phyloP scores from a whole-genome alignment of 768 basidiomycete genomes.

The Nevesoporus exiguus region DNA sequence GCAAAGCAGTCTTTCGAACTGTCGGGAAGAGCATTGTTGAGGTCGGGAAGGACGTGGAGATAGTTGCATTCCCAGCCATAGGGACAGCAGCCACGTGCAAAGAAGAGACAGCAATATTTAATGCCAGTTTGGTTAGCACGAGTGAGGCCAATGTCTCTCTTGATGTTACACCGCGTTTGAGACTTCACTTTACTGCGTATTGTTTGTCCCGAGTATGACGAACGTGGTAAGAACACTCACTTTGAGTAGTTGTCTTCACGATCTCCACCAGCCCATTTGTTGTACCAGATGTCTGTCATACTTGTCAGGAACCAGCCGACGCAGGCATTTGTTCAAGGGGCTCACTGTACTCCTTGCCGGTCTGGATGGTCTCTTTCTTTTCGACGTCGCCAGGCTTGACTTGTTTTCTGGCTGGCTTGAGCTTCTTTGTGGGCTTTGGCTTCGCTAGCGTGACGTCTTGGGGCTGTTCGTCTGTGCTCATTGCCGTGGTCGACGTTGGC shows the following conservation, averaged over 20 bases:
- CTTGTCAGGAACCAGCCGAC: conserved; percentile 5
- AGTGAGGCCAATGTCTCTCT: conserved; percentile 87
- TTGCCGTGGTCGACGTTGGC: conserved; percentile 18
- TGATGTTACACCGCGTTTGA: conserved; percentile 87
- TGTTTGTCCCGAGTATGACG: conserved; percentile 1
- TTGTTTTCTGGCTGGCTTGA: conserved; percentile 91
- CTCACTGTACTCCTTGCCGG: conserved; percentile 95
- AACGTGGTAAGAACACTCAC: conserved; percentile 43
- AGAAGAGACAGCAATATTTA: conserved; percentile 94
- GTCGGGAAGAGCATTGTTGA: conserved; percentile 69
- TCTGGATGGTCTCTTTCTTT: conserved; percentile 83
- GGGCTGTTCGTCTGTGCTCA: conserved; percentile 31
- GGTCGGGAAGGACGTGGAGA: conserved; percentile 83
- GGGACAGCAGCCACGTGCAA: conserved; percentile 93
- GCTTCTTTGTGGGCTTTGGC: conserved; percentile 51
- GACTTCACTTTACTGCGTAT: conserved; percentile 81
- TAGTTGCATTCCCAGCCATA: conserved; percentile 99
- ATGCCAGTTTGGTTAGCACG: conserved; percentile 92
- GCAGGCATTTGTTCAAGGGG: conserved; percentile 13
- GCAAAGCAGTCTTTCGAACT: conserved; percentile 96
- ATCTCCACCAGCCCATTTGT: conserved; percentile 99
- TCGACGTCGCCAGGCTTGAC: conserved; percentile 89
- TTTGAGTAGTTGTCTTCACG: conserved; percentile 95
- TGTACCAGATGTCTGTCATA: conserved; percentile 89
- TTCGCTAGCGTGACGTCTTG: conserved; percentile 16